These are phyloP conservation scores for Aspergillus spinulosporus DNA, from an alignment of 2,329 filamentous ascomycete species.

Conservation along the genomic window DNA sequence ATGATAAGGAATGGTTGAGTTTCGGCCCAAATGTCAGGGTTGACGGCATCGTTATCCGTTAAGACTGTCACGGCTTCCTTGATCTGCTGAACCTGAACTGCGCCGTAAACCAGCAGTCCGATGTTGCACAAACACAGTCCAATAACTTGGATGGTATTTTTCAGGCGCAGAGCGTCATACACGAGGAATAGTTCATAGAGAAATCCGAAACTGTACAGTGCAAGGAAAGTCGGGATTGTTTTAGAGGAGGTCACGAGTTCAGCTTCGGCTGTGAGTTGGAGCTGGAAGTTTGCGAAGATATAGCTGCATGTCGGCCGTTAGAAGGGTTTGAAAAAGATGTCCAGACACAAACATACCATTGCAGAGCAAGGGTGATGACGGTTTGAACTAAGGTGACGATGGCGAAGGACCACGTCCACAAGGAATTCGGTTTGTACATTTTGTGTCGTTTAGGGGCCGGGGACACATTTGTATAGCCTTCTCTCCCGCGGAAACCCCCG, in stretches of 20 bases:
- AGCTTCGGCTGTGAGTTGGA: slow-evolving; percentile 46
- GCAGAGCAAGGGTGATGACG: slow-evolving; percentile 64
- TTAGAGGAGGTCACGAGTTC: slow-evolving; percentile 47
- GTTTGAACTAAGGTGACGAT: slow-evolving; percentile 73
- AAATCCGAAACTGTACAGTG: slow-evolving; percentile 96
- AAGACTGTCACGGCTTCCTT: slow-evolving; percentile 67
- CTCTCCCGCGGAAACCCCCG: slow-evolving; percentile 53
- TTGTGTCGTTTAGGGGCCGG: slow-evolving; percentile 40
- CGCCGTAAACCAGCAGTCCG: slow-evolving; percentile 86
- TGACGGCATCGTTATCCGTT: slow-evolving; percentile 47
- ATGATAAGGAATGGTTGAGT: slow-evolving; percentile 77
- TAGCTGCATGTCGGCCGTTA: slow-evolving; percentile 58
- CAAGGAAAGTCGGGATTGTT: slow-evolving; percentile 90
- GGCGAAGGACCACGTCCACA: slow-evolving; percentile 88
- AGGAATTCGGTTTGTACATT: slow-evolving; percentile 77
- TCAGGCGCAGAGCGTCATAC: slow-evolving; percentile 88
- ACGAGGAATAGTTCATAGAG: slow-evolving; percentile 86
- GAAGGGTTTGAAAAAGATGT: not conserved
- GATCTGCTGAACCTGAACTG: slow-evolving; percentile 91
- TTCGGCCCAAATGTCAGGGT: slow-evolving; percentile 62
- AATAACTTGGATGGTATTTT: slow-evolving; percentile 98
- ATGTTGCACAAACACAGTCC: slow-evolving; percentile 91
- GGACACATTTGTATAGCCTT: slow-evolving; percentile 49
- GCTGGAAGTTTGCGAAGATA: slow-evolving; percentile 84
- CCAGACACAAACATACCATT: slow-evolving; percentile 59